A percentile compares a stretch with the other conserved stretches of the same genome.
Evolutionary conservation across 2,329 filamentous ascomycete species (phyloP).

Genomic region (Hypoxylon sp.): DNA sequence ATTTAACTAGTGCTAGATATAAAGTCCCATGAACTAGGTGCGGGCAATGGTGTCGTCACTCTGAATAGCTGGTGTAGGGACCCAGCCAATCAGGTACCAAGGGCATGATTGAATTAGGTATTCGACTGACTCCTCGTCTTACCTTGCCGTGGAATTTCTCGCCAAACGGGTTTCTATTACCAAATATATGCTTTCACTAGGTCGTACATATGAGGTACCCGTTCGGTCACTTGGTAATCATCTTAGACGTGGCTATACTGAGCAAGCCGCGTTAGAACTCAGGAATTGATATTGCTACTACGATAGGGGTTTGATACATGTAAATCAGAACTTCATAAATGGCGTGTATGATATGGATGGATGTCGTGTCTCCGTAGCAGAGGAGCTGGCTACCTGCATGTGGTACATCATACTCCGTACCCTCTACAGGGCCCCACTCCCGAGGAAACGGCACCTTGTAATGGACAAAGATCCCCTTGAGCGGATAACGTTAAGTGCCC

Average conservation of each 20-base stretch:
- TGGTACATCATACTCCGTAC: not conserved
- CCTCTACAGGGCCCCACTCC: not conserved
- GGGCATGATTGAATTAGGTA: conserved; percentile 31
- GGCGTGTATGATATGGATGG: too few species aligned
- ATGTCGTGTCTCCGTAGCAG: not conserved
- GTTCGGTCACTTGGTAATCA: not conserved
- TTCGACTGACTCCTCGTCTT: conserved; percentile 24
- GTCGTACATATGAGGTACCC: not conserved
- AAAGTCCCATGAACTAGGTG: conserved; percentile 26
- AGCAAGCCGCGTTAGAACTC: not conserved
- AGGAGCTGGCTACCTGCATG: not conserved
- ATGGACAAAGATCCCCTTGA: not conserved
- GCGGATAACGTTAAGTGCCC: conserved; percentile 11
- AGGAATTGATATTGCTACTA: not conserved
- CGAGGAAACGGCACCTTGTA: not conserved
- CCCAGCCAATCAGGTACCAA: conserved; percentile 41
- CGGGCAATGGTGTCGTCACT: conserved; percentile 52
- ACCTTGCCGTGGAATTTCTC: conserved; percentile 25
- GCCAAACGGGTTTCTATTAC: not conserved
- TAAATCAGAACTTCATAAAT: too few species aligned
- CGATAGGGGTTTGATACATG: not conserved
- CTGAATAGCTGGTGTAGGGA: conserved; percentile 29
- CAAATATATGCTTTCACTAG: not conserved
- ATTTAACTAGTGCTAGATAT: conserved; percentile 1
- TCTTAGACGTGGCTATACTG: not conserved